Evolutionary conservation across 148 eudicot species (phyloP).

Genomic region (Gaultheria prostrata): DNA sequence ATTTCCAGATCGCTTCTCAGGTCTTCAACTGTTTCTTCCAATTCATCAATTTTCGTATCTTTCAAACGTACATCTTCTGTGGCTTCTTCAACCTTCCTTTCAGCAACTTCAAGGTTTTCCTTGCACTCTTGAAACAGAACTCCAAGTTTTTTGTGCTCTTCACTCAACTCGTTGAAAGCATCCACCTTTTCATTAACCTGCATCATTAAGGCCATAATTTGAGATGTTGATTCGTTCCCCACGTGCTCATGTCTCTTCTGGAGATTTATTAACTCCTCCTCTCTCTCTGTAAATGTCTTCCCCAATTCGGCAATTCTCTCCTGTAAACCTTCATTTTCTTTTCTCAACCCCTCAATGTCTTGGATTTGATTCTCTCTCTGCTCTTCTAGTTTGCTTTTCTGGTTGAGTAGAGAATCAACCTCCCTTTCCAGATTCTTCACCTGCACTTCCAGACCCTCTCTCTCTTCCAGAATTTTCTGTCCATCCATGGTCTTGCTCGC

Average conservation of each 20-base stretch:
- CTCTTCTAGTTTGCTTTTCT: conserved; percentile 44
- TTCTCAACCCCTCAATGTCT: conserved; percentile 31
- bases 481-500: conserved; percentile 22
- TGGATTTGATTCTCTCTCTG: conserved; percentile 25
- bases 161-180: conserved; percentile 25
- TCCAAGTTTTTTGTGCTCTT: conserved; percentile 40
- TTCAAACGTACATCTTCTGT: conserved; percentile 46
- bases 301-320: conserved; percentile 42
- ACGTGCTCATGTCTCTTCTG: conserved; percentile 53
- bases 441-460: conserved; percentile 19
- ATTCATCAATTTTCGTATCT: conserved; percentile 40
- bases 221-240: conserved; percentile 36
- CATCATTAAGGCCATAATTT: conserved; percentile 31
- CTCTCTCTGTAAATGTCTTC: conserved; percentile 38
- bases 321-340: conserved; percentile 33
- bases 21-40: conserved; percentile 72
- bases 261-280: conserved; percentile 30
- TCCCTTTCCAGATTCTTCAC: conserved; percentile 40
- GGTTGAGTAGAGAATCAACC: conserved; percentile 38
- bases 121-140: conserved; percentile 31
- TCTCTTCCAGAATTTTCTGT: conserved; percentile 32
- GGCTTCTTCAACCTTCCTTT: conserved; percentile 42
- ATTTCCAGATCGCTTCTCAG: conserved; percentile 69
- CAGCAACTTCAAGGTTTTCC: conserved; percentile 42
- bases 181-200: conserved; percentile 39